phyloP scores from a whole-genome alignment of 331 rosid genomes.

The Spiraea crenata region DNA sequence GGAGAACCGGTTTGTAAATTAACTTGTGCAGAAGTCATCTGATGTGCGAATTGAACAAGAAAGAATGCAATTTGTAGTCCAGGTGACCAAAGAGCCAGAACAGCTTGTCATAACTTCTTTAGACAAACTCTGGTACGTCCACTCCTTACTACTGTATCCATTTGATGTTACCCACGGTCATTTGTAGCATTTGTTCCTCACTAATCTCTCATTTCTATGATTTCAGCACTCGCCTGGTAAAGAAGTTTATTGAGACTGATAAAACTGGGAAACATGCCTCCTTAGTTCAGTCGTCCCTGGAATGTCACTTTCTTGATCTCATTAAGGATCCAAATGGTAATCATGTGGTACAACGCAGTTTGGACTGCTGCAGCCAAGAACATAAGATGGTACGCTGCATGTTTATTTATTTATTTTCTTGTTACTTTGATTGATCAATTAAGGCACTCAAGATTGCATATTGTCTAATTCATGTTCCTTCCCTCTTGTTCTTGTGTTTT shows the following conservation, averaged over 20 bases:
- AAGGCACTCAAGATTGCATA: neutral
- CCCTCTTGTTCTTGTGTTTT: neutral
- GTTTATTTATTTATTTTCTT: neutral
- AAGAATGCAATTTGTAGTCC: conserved; percentile 45
- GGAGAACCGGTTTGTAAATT: conserved; percentile 72
- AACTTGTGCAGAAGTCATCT: conserved; percentile 71
- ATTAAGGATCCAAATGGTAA: conserved; percentile 65
- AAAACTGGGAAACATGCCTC: conserved; percentile 33
- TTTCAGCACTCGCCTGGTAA: conserved; percentile 73
- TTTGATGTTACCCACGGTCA: neutral
- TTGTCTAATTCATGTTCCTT: conserved; percentile 1
- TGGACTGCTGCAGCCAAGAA: conserved; percentile 55
- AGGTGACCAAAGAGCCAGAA: conserved; percentile 51
- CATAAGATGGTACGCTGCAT: conserved; percentile 48
- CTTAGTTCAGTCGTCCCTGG: conserved; percentile 52
- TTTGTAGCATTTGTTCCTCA: neutral
- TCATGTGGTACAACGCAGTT: conserved; percentile 69
- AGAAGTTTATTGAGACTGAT: conserved; percentile 69
- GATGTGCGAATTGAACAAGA: conserved; percentile 53
- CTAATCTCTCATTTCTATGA: conserved; percentile 5
- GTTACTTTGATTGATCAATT: neutral
- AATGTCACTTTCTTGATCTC: conserved; percentile 66
- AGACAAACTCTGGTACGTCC: conserved; percentile 75
- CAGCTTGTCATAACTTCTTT: conserved; percentile 53
- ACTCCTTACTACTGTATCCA: neutral